Base-by-base conservation (phyloP, 2,329 filamentous ascomycete species). In the Fusarium solani-melongenae region DNA sequence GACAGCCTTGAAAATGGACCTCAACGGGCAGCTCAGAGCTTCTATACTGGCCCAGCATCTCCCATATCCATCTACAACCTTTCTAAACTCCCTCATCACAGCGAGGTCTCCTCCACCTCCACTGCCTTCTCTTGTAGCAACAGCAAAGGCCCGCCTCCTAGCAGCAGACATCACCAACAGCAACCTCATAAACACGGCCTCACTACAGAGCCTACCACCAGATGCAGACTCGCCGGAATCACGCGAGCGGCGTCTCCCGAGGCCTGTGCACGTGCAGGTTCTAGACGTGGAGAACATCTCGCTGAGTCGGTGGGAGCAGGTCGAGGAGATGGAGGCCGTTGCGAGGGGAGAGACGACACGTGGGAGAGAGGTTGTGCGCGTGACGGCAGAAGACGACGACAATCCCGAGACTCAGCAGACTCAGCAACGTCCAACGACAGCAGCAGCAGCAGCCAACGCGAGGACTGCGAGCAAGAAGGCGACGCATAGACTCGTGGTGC, bases 271-370 rank as follows among this genome's bases (percentile, higher is more conserved):
- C 4, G 92, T 96, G 1, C 96, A 98, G 81, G 89, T 98, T 1
- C 84, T 98, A 2, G 95, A 97, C 76, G 87, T 98, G 9, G 92
- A 97, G 79, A 95, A 98, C 79, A 88, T 98, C 22, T 89, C 92
- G 3, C 88, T 89, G 61, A 94, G 92, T 76, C 89, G 93, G 60
- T 97, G 95, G 94, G 92, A 94, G 72, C 94, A 98, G 81, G 89
- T 98, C 34, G 94, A 98, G 81, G 91, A 92, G 36, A 90, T 96
- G 8, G 93, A 96, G 81, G 89, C 91, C 49, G 86, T 91, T 51
- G 91, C 92, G 77, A 88, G 93, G 14, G 94, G 94, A 1, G 93
- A 96, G 83, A 89, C 86, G 72, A 94, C 88, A 1, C 89, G 90
- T 44, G 96, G 96, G 0, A 85, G 95, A 11, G 93, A 98, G 80